Percentiles rank a stretch among this genome's conserved stretches.
Conservation (phyloP, 345 rosid species). For the Lepidium africanum region DNA sequence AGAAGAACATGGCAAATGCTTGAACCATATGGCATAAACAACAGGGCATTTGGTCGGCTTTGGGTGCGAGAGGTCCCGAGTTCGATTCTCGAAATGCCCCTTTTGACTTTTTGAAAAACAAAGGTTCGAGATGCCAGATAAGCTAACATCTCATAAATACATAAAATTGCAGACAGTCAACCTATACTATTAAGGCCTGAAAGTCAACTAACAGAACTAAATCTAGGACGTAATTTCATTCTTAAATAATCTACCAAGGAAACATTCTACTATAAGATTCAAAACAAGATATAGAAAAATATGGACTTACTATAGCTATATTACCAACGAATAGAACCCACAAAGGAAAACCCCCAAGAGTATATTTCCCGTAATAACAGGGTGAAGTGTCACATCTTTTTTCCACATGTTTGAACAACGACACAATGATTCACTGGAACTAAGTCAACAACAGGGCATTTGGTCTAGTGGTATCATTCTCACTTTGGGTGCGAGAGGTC, state of each 20-base stretch:
- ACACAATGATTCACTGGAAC: neutral
- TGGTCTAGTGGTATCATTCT: constrained; percentile 83
- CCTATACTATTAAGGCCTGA: neutral
- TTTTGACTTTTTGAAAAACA: constrained; percentile 12
- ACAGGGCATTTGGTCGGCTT: constrained; percentile 86
- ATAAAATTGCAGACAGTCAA: too few species aligned
- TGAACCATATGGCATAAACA: too few species aligned
- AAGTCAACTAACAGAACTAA: neutral
- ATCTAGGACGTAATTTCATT: neutral
- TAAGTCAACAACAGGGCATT: constrained; percentile 33
- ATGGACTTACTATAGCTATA: neutral
- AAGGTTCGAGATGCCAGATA: neutral
- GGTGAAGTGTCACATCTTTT: neutral
- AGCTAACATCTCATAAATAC: neutral
- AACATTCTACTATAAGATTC: neutral
- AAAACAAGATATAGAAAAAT: neutral
- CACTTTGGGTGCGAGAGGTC: constrained; percentile 79
- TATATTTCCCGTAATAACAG: neutral
- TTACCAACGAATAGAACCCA: neutral
- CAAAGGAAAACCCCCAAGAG: neutral
- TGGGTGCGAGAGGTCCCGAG: constrained; percentile 84
- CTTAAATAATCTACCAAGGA: neutral
- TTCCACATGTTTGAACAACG: neutral
- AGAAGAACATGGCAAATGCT: too few species aligned
- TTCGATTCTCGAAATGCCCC: constrained; percentile 71